These are phyloP conservation scores for Micractinium sp. DNA, from an alignment of 139 green algal genomes.

Conservation along the genomic window DNA sequence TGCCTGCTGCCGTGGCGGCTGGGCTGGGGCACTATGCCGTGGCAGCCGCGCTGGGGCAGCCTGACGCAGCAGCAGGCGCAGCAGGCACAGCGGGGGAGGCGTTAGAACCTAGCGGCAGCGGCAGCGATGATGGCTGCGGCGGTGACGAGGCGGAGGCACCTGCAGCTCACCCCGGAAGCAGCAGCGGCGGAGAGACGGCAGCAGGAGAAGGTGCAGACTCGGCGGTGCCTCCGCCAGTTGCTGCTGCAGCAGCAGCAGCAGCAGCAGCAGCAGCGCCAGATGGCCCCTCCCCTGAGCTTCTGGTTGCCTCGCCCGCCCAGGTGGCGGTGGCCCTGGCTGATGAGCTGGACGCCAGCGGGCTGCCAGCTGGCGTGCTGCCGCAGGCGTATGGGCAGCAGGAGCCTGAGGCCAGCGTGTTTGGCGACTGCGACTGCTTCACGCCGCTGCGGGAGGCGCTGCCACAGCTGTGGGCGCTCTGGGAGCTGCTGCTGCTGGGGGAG, in stretches of 20 bases:
- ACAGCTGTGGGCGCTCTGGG: conserved; percentile 84
- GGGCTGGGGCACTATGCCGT: background rate
- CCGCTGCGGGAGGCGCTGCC: conserved; percentile 48
- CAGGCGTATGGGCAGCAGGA: conserved; percentile 26
- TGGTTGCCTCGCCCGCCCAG: background rate
- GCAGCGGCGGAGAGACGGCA: background rate
- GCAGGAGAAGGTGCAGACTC: background rate
- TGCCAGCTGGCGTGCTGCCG: conserved; percentile 36
- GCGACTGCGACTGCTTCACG: conserved; percentile 63
- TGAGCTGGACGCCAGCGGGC: conserved; percentile 40
- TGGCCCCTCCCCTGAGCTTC: background rate
- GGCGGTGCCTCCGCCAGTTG: background rate
- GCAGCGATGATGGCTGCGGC: background rate
- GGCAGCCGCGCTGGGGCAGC: background rate
- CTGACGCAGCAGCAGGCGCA: background rate
- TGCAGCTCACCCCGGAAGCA: background rate
- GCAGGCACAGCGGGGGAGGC: background rate
- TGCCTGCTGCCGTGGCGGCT: conserved; percentile 23
- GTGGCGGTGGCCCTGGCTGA: conserved; percentile 16
- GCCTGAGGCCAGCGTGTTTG: conserved; percentile 43
- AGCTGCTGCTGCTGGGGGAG: conserved; percentile 81
- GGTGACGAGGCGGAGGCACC: background rate
- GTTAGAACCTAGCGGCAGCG: background rate
- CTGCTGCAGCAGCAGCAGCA: background rate
- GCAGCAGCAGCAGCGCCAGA: background rate